Evolutionary conservation across 805 yeast species (phyloP).

Genomic region (Metschnikowia colocasiae): DNA sequence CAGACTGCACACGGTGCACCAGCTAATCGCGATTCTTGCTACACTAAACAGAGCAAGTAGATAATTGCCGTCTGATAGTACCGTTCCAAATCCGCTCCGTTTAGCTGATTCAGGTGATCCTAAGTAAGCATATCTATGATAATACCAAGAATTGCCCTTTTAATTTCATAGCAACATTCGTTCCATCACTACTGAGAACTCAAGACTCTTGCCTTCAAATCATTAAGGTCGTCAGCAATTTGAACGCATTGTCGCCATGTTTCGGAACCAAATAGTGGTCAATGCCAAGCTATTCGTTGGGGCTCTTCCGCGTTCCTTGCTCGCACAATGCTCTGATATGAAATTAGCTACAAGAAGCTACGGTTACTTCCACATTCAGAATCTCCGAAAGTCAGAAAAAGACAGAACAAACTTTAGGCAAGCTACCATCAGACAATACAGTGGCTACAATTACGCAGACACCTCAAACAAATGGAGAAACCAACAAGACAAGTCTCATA

Average conservation of each 20-base stretch:
- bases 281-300: not conserved
- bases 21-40: constrained; percentile 3
- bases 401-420: not conserved
- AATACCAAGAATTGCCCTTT: not conserved
- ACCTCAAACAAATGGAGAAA: not conserved
- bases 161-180: not conserved
- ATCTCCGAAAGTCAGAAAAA: not conserved
- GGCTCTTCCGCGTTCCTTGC: not conserved
- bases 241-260: not conserved
- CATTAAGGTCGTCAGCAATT: not conserved
- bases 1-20: not conserved
- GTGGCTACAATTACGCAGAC: not conserved
- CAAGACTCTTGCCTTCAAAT: not conserved
- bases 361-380: not conserved
- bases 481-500: not conserved
- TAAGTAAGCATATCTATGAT: not conserved
- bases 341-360: not conserved
- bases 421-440: not conserved
- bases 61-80: not conserved
- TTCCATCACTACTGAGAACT: not conserved
- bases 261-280: not conserved
- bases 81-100: not conserved
- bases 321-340: not conserved
- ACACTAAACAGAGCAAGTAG: constrained; percentile 1
- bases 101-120: not conserved